These are phyloP conservation scores for Rhizopogon vinicolor DNA, from an alignment of 768 basidiomycete species.

Conservation along the genomic window DNA sequence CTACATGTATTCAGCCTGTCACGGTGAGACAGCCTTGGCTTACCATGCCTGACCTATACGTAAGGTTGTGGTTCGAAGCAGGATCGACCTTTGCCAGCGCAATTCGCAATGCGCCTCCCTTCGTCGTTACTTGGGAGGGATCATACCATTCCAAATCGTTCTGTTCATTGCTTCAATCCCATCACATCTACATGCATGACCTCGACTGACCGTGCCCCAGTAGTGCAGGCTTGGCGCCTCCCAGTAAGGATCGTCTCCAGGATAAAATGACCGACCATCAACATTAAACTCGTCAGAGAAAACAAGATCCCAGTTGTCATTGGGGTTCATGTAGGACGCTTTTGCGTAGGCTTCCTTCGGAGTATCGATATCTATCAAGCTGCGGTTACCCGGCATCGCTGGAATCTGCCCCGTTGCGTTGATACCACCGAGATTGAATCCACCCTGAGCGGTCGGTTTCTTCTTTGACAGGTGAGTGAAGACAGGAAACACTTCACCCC, in stretches of 20 bases:
- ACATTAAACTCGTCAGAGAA: slow-evolving; percentile 82
- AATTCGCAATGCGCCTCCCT: slow-evolving; percentile 45
- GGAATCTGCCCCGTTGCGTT: slow-evolving; percentile 68
- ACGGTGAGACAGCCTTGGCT: slow-evolving; percentile 19
- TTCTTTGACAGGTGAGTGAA: slow-evolving; percentile 40
- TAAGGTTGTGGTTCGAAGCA: slow-evolving; percentile 40
- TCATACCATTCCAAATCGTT: slow-evolving; percentile 57
- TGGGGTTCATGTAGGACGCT: slow-evolving; percentile 29
- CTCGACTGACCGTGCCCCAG: slow-evolving; percentile 49
- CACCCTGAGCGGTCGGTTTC: slow-evolving; percentile 39
- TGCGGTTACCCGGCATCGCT: slow-evolving; percentile 36
- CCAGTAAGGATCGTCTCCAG: slow-evolving; percentile 66
- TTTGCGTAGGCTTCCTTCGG: slow-evolving; percentile 41
- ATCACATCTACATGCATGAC: neutral
- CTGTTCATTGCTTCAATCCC: slow-evolving; percentile 3
- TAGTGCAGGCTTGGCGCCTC: slow-evolving; percentile 57
- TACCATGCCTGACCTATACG: slow-evolving; percentile 40
- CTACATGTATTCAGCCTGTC: slow-evolving; percentile 15
- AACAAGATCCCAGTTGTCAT: slow-evolving; percentile 44
- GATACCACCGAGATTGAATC: slow-evolving; percentile 72
- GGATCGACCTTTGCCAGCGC: slow-evolving; percentile 41
- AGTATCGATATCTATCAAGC: slow-evolving; percentile 52
- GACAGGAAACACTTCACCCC: slow-evolving; percentile 41
- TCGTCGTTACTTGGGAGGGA: slow-evolving; percentile 47
- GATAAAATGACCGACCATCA: slow-evolving; percentile 67